Evolutionary conservation across 139 green algal species (phyloP).

Genomic region (Spirogloea muscicola): DNA sequence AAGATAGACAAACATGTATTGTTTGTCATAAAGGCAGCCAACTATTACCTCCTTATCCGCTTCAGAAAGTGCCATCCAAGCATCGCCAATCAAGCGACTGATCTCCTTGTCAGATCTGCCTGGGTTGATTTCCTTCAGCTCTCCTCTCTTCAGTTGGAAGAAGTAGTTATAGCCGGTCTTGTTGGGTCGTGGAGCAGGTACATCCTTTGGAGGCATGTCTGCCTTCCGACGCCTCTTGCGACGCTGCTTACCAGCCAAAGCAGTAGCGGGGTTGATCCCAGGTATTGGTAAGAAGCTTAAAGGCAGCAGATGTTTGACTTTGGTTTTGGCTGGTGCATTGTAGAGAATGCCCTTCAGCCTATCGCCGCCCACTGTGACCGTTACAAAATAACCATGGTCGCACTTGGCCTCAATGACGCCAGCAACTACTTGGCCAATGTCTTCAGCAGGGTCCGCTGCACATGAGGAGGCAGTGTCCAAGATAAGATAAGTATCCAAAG

Average conservation of each 20-base stretch:
- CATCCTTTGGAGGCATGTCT: background rate
- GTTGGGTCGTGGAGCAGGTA: background rate
- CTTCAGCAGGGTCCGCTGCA: background rate
- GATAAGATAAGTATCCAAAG: too few relatives aligned
- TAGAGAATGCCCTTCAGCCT: slow-evolving; percentile 28
- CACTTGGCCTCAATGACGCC: slow-evolving; percentile 36
- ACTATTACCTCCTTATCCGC: too few relatives aligned
- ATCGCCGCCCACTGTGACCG: slow-evolving; percentile 25
- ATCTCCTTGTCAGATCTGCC: background rate
- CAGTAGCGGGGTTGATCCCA: background rate
- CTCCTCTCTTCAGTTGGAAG: background rate
- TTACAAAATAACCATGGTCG: slow-evolving; percentile 35
- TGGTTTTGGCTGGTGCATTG: background rate
- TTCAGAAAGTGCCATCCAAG: too few relatives aligned
- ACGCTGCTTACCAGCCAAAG: background rate
- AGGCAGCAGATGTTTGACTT: background rate
- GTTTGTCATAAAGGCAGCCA: too few relatives aligned
- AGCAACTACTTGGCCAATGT: slow-evolving; percentile 26
- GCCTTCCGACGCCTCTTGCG: background rate
- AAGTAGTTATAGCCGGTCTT: slow-evolving; percentile 3
- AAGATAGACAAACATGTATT: too few relatives aligned
- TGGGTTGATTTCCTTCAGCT: background rate
- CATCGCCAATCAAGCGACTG: background rate
- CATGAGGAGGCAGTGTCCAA: too few relatives aligned
- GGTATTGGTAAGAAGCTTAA: background rate